A percentile compares a stretch with the other conserved stretches of the same genome.
These are phyloP conservation scores for Selenicereus undatus DNA, from an alignment of 148 eudicot genomes.

Conservation along the genomic window DNA sequence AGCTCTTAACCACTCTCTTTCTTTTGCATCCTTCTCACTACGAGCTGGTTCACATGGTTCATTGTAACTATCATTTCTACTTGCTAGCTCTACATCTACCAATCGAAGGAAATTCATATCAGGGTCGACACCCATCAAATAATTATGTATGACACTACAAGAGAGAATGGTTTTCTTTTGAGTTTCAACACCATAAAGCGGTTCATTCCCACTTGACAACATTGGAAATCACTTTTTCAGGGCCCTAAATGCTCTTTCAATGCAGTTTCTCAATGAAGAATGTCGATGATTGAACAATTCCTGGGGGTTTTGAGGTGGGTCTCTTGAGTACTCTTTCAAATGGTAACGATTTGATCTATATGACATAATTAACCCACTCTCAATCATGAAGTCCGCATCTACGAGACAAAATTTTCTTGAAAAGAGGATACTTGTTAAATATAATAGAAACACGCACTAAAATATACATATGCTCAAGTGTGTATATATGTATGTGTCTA, in stretches of 20 bases:
- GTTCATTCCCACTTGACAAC: not conserved
- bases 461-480: too few relatives aligned
- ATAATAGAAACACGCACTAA: too few relatives aligned
- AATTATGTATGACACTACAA: not conserved
- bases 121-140: not conserved
- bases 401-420: too few relatives aligned
- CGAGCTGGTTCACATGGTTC: not conserved
- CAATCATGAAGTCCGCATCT: too few relatives aligned
- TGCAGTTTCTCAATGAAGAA: not conserved
- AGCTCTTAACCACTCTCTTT: not conserved
- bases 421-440: too few relatives aligned
- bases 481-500: too few relatives aligned
- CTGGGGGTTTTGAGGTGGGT: too few relatives aligned
- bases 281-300: not conserved
- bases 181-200: not conserved
- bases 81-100: not conserved
- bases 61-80: not conserved
- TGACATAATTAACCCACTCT: too few relatives aligned
- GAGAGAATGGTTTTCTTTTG: not conserved
- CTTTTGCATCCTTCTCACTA: not conserved
- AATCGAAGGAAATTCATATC: not conserved
- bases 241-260: not conserved
- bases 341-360: too few relatives aligned
- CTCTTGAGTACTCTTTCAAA: too few relatives aligned
- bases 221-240: not conserved